A percentile compares a stretch with the other conserved stretches of the same genome.
Conservation (phyloP, 805 yeast species). For the Candida palmyrensis region DNA sequence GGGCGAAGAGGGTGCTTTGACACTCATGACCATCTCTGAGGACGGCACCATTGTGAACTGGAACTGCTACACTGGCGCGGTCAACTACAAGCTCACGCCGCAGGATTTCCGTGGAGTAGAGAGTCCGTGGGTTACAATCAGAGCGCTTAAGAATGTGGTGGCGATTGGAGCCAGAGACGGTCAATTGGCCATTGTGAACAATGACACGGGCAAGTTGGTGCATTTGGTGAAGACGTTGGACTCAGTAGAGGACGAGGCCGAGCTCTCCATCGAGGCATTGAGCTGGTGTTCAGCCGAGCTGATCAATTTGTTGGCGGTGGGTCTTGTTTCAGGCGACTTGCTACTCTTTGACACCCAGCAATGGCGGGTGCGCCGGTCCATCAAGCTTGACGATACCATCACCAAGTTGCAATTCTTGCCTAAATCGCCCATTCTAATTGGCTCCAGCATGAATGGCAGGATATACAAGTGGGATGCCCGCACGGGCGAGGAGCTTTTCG, state of each 20-base stretch:
- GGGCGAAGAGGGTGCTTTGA: slow-evolving; percentile 49
- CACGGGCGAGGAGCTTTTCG: slow-evolving; percentile 72
- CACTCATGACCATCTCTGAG: slow-evolving; percentile 71
- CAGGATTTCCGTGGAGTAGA: slow-evolving; percentile 65
- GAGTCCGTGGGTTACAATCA: slow-evolving; percentile 86
- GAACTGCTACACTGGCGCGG: slow-evolving; percentile 79
- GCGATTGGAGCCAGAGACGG: slow-evolving; percentile 92
- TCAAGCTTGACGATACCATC: slow-evolving; percentile 73
- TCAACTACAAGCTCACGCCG: slow-evolving; percentile 60
- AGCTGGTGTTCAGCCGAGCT: slow-evolving; percentile 65
- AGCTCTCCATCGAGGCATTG: slow-evolving; percentile 52
- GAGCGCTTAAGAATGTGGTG: slow-evolving; percentile 46
- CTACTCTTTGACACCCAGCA: slow-evolving; percentile 74
- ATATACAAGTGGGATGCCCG: slow-evolving; percentile 86
- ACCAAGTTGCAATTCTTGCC: slow-evolving; percentile 71
- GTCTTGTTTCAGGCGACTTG: slow-evolving; percentile 86
- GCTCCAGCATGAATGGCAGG: slow-evolving; percentile 79
- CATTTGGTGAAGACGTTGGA: slow-evolving; percentile 63
- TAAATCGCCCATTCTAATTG: slow-evolving; percentile 55
- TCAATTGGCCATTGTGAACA: slow-evolving; percentile 69
- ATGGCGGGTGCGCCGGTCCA: slow-evolving; percentile 77
- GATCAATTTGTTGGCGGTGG: slow-evolving; percentile 65
- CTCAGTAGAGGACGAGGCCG: slow-evolving; percentile 40
- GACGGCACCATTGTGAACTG: slow-evolving; percentile 85
- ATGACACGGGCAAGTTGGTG: slow-evolving; percentile 67